These are phyloP conservation scores for Trypanosoma grayi DNA, from an alignment of 208 protist genomes.

Conservation along the genomic window DNA sequence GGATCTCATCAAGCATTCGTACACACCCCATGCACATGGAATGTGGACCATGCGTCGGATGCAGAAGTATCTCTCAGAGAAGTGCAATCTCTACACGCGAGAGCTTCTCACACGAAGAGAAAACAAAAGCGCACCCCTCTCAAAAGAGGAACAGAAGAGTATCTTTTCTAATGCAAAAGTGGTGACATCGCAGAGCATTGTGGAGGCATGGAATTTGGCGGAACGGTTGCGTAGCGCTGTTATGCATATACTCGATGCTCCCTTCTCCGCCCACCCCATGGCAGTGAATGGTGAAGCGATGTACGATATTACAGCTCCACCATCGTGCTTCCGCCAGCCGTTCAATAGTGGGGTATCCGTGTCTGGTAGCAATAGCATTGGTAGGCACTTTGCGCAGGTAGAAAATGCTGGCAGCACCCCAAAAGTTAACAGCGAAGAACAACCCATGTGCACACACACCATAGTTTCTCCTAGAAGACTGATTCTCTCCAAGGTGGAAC, in stretches of 20 bases:
- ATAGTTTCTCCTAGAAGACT: no score
- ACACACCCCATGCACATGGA: slow-evolving; percentile 10
- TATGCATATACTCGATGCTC: slow-evolving; percentile 13
- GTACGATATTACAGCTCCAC: slow-evolving; percentile 12
- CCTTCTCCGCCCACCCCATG: not conserved
- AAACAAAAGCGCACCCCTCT: not conserved
- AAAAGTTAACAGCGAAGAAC: no score
- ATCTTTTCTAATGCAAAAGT: not conserved
- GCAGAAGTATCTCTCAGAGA: slow-evolving; percentile 27
- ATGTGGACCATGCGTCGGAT: slow-evolving; percentile 33
- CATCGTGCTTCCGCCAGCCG: not conserved
- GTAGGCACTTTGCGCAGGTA: no score
- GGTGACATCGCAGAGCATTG: not conserved
- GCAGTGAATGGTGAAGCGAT: not conserved
- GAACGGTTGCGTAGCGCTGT: slow-evolving; percentile 32
- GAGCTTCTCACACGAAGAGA: not conserved
- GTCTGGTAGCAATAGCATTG: no score
- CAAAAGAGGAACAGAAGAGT: not conserved
- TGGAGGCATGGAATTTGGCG: slow-evolving; percentile 11
- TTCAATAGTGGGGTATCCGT: no score
- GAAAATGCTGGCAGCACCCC: no score
- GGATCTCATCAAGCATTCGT: slow-evolving; percentile 16
- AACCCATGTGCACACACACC: no score
- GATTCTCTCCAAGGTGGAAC: no score
- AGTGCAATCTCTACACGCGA: slow-evolving; percentile 2